phyloP scores from a whole-genome alignment of 1,284 basidiomycete genomes.

The Phylloporus gajari region DNA sequence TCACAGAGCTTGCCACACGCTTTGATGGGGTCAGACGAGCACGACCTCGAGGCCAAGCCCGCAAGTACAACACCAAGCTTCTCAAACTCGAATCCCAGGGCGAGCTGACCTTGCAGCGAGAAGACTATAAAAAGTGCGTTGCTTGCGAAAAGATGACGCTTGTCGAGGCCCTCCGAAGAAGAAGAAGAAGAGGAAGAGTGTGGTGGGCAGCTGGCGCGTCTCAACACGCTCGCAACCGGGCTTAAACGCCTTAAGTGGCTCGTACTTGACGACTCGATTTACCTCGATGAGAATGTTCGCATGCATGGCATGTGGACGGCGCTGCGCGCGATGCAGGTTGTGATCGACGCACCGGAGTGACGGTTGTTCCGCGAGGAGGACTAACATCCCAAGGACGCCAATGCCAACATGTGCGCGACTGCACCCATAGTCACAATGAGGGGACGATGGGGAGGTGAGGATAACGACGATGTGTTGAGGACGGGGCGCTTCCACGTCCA shows the following conservation, averaged over 20 bases:
- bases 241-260: slow-evolving; percentile 92
- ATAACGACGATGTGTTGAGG: too few species aligned
- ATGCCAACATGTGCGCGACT: slow-evolving; percentile 67
- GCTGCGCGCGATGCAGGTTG: slow-evolving; percentile 69
- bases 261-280: slow-evolving; percentile 89
- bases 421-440: too few species aligned
- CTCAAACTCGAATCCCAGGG: slow-evolving; percentile 87
- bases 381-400: slow-evolving; percentile 64
- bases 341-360: slow-evolving; percentile 69
- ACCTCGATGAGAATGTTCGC: slow-evolving; percentile 90
- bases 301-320: slow-evolving; percentile 86
- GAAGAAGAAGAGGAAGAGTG: slow-evolving; percentile 97
- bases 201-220: slow-evolving; percentile 92
- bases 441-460: too few species aligned
- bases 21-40: slow-evolving; percentile 84
- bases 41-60: slow-evolving; percentile 80
- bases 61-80: slow-evolving; percentile 87
- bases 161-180: slow-evolving; percentile 84
- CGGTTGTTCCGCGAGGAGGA: slow-evolving; percentile 88
- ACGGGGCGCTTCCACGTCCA: too few species aligned
- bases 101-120: slow-evolving; percentile 87
- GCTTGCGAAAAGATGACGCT: slow-evolving; percentile 83
- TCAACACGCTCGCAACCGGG: slow-evolving; percentile 91
- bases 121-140: slow-evolving; percentile 86
- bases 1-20: slow-evolving; percentile 81